Evolutionary conservation across 1,284 basidiomycete species (phyloP).

Genomic region (Pseudomicrostroma phylloplanum): DNA sequence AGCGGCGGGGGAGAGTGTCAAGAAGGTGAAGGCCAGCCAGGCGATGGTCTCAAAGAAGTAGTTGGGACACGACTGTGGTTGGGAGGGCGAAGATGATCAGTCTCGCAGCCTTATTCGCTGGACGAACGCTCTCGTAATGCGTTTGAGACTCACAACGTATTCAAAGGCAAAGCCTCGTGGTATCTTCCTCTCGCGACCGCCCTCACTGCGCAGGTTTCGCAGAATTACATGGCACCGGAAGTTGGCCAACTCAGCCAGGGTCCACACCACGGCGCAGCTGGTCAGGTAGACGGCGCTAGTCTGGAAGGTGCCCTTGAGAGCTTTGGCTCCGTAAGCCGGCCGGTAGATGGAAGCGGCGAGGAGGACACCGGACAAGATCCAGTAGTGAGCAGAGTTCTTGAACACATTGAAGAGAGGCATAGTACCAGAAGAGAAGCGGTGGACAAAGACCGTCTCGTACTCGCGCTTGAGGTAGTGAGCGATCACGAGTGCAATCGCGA

Average conservation of each 20-base stretch:
- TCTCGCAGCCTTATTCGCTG: no score
- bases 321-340: constrained; percentile 63
- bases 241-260: constrained; percentile 79
- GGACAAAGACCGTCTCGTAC: constrained; percentile 77
- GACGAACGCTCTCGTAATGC: not conserved
- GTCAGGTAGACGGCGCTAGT: constrained; percentile 66
- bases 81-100: not conserved
- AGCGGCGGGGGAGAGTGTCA: constrained; percentile 64
- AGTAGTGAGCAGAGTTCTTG: constrained; percentile 61
- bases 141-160: constrained; percentile 59
- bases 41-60: constrained; percentile 83
- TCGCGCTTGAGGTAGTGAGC: constrained; percentile 88
- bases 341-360: constrained; percentile 28
- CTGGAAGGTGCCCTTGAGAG: constrained; percentile 63
- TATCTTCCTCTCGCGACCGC: constrained; percentile 72
- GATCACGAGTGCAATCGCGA: constrained; percentile 71
- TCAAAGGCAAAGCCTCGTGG: constrained; percentile 75
- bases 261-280: constrained; percentile 65
- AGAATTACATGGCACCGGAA: constrained; percentile 74
- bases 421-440: constrained; percentile 83
- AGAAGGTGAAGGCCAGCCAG: constrained; percentile 67
- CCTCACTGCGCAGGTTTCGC: constrained; percentile 71
- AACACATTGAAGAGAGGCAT: constrained; percentile 85
- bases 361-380: constrained; percentile 65
- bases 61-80: constrained; percentile 64